phyloP scores from a whole-genome alignment of 2,329 filamentous ascomycete genomes.

The Akanthomyces dipterigenus region DNA sequence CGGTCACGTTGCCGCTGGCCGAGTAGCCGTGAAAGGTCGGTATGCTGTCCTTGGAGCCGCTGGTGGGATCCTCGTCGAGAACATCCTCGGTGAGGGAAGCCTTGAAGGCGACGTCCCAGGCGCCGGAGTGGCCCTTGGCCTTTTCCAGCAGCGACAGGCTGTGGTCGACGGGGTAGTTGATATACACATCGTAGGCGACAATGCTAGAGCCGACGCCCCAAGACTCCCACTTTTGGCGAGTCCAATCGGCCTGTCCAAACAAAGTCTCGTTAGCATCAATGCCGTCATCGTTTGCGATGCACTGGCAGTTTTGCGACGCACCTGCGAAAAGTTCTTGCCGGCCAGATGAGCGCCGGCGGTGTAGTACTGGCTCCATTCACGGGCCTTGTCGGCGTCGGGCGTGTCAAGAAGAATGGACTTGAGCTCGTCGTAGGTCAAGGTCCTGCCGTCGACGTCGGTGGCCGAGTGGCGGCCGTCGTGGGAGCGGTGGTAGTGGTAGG shows the following conservation, averaged over 20 bases:
- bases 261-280: background rate
- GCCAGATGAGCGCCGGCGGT: constrained; percentile 69
- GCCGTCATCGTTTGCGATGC: too few species aligned
- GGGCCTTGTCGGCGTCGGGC: constrained; percentile 48
- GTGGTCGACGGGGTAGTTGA: constrained; percentile 71
- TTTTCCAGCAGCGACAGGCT: constrained; percentile 59
- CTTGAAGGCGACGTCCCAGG: constrained; percentile 64
- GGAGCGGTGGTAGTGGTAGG: constrained; percentile 27
- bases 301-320: constrained; percentile 17
- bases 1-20: constrained; percentile 85
- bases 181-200: constrained; percentile 65
- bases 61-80: constrained; percentile 75
- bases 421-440: constrained; percentile 42
- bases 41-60: constrained; percentile 61
- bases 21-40: constrained; percentile 95
- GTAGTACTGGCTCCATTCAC: constrained; percentile 74
- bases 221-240: constrained; percentile 63
- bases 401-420: constrained; percentile 51
- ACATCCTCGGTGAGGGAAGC: constrained; percentile 80
- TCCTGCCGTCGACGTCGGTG: constrained; percentile 21
- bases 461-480: constrained; percentile 24
- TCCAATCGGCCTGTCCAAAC: constrained; percentile 57
- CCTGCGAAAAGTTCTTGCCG: constrained; percentile 70
- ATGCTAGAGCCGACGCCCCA: constrained; percentile 62
- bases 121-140: constrained; percentile 26